Evolutionary conservation across 805 yeast genomes (phyloP).

Genomic region (Lipomyces kockii): DNA sequence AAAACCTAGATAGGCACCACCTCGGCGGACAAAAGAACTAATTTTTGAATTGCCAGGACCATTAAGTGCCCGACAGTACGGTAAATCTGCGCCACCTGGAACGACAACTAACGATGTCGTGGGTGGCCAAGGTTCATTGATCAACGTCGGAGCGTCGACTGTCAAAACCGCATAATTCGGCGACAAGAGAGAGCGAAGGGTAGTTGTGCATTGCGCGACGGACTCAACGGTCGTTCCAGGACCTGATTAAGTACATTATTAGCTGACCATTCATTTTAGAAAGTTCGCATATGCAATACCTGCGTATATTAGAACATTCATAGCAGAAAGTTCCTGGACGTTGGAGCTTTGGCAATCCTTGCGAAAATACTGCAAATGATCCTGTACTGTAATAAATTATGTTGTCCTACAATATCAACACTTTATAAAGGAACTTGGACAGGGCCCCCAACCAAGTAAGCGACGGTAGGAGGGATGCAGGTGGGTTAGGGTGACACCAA

Average conservation of each 20-base stretch:
- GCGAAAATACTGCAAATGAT: background rate
- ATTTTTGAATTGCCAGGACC: conserved; percentile 70
- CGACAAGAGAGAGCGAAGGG: conserved; percentile 73
- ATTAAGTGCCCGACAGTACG: conserved; percentile 73
- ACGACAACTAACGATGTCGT: conserved; percentile 80
- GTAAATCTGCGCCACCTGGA: conserved; percentile 98
- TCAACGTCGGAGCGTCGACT: conserved; percentile 63
- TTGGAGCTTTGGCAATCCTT: background rate
- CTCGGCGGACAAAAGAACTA: conserved; percentile 66
- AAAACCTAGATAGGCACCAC: conserved; percentile 84
- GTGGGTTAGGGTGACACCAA: background rate
- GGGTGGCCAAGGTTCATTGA: conserved; percentile 84
- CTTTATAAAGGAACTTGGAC: too few relatives aligned
- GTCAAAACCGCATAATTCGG: conserved; percentile 87
- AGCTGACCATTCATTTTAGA: background rate
- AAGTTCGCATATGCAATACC: conserved; percentile 45
- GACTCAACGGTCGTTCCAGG: conserved; percentile 89
- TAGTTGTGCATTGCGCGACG: conserved; percentile 79
- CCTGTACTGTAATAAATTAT: background rate
- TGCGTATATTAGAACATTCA: conserved; percentile 77
- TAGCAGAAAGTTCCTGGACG: conserved; percentile 37
- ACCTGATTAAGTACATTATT: conserved; percentile 44
- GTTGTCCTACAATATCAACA: background rate
- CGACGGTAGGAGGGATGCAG: too few relatives aligned
- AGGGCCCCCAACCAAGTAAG: too few relatives aligned